Base-by-base conservation (phyloP, 768 basidiomycete genomes). In the Cyclocybe aegerita region DNA sequence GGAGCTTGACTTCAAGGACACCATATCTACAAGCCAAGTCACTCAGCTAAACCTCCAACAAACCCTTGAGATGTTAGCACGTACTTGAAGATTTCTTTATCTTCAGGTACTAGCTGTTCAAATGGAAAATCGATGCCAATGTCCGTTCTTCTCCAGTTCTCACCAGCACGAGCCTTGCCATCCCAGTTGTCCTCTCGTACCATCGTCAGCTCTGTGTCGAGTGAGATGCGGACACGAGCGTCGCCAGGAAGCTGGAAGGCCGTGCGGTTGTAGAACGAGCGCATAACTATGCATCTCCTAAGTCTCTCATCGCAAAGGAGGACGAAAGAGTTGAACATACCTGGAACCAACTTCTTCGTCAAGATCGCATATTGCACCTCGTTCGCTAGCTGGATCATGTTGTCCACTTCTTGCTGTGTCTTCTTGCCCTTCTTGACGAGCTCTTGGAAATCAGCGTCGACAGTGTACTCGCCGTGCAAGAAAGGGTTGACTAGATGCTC, bases 201-300 rank as follows among this genome's bases (percentile, higher is more conserved):
- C 80, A 99, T 86, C 3, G 91, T 88, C 32, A 99, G 81, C 66
- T 98, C 93, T 0, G 97, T 99, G 64, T 99, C 97, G 52, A 99
- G 84, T 12, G 97, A 98, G 53, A 99, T 98, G 44, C 97, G 93
- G 34, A 99, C 97, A 45, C 93, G 85, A n/a, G 94, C 96, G 64
- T 99, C 96, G 15, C 96, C 96, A 7, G 97, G 97, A 16, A 99
- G 82, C 70, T 99, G 97, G 78, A 99, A 99, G 1, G 97, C 97
- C 10, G 97, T 98, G 37, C 97, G 89, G 64, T 98, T 97, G 73
- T 98, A 99, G 72, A 98, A 99, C 7, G 95, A 93, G 14, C 96
- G 82, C 87, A 96, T 85, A 34, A 98, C 96, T 95, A 45, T 34
- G 12, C 29, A 41, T 7, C 40, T 23, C 2, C 23, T 23, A 2